Evolutionary conservation across 441 rosid species (phyloP).

Genomic region (Bruguiera hainesii): DNA sequence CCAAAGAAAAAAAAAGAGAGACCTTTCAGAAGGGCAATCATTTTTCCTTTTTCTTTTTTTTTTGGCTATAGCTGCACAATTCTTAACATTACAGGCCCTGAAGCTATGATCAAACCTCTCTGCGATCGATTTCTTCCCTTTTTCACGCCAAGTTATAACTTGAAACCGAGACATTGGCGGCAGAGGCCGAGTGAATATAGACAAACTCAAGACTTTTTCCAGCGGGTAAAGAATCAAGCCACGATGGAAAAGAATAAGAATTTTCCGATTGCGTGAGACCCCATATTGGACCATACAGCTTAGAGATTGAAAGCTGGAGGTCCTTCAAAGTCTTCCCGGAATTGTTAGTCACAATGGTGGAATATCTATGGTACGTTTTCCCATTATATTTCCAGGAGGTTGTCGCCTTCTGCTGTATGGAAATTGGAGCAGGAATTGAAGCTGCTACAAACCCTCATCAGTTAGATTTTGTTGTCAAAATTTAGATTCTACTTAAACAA

Average conservation of each 20-base stretch:
- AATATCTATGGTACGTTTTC: conserved; percentile 80
- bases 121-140: conserved; percentile 12
- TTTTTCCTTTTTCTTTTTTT: too few relatives aligned
- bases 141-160: conserved; percentile 71
- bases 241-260: conserved; percentile 69
- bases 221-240: conserved; percentile 64
- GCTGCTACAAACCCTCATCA: conserved; percentile 29
- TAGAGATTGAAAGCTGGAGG: conserved; percentile 64
- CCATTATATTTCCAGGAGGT: conserved; percentile 68
- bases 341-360: conserved; percentile 67
- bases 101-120: conserved; percentile 19
- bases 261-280: conserved; percentile 58
- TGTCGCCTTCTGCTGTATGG: conserved; percentile 69
- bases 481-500: too few relatives aligned
- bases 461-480: neutral
- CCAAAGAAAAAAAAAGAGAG: conserved; percentile 25
- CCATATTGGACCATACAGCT: conserved; percentile 96
- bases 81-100: conserved; percentile 35
- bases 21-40: conserved; percentile 30
- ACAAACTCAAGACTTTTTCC: conserved; percentile 87
- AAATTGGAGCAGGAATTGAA: conserved; percentile 51
- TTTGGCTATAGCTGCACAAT: conserved; percentile 57
- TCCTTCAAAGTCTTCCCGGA: conserved; percentile 60
- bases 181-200: conserved; percentile 73
- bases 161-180: conserved; percentile 69